Evolutionary conservation across 2,329 filamentous ascomycete species (phyloP).

Genomic region (Zymoseptoria crescenta): DNA sequence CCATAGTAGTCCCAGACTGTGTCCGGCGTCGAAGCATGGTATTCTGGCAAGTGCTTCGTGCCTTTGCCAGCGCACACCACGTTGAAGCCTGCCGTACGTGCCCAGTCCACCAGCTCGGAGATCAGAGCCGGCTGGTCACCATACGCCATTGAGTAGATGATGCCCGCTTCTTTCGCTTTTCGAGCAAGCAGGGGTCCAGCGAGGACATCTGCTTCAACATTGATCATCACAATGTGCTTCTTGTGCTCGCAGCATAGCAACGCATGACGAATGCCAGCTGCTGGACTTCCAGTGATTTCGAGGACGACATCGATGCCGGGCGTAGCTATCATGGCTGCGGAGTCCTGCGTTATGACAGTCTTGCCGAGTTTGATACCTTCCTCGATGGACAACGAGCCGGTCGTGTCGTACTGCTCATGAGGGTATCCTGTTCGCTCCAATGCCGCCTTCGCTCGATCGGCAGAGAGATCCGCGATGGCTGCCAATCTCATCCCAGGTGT

Average conservation of each 20-base stretch:
- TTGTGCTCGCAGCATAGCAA: constrained; percentile 41
- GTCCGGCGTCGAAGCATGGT: constrained; percentile 40
- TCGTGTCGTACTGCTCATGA: constrained; percentile 32
- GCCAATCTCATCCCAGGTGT: constrained; percentile 38
- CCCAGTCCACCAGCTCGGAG: constrained; percentile 39
- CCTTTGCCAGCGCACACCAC: constrained; percentile 41
- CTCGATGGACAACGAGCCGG: constrained; percentile 28
- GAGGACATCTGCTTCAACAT: constrained; percentile 41
- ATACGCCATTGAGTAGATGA: constrained; percentile 43
- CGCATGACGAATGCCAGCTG: constrained; percentile 38
- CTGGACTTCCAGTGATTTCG: constrained; percentile 39
- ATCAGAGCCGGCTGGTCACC: constrained; percentile 42
- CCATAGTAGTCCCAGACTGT: constrained; percentile 43
- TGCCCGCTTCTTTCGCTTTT: constrained; percentile 39
- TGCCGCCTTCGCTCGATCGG: constrained; percentile 34
- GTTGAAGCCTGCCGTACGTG: constrained; percentile 37
- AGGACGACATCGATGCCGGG: constrained; percentile 40
- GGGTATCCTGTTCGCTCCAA: constrained; percentile 37
- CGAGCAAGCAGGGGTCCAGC: constrained; percentile 36
- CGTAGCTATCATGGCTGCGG: constrained; percentile 35
- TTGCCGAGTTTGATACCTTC: constrained; percentile 36
- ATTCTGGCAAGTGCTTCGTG: constrained; percentile 41
- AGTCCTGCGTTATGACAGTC: constrained; percentile 39
- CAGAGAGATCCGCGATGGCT: constrained; percentile 38
- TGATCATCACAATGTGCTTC: constrained; percentile 45